phyloP scores from a whole-genome alignment of 2,329 filamentous ascomycete genomes.

The Hypoxylon sp. region DNA sequence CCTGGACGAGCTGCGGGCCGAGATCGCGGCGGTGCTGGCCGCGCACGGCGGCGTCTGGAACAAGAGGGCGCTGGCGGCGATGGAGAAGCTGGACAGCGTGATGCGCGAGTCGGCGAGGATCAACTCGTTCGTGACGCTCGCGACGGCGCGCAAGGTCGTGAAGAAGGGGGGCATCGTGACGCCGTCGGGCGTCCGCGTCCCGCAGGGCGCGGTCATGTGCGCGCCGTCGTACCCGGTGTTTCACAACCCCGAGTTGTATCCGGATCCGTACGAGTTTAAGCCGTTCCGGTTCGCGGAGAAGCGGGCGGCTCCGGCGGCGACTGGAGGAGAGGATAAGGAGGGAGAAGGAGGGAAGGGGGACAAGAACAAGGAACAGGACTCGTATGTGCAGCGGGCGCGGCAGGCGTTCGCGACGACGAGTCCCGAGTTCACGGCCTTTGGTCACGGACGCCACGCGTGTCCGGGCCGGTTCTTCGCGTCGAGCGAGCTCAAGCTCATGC shows the following conservation, averaged over 20 bases:
- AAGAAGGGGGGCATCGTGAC: slow-evolving; percentile 48
- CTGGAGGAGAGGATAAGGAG: background rate
- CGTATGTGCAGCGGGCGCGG: slow-evolving; percentile 40
- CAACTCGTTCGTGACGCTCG: slow-evolving; percentile 50
- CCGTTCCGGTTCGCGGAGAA: slow-evolving; percentile 45
- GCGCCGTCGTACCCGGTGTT: slow-evolving; percentile 50
- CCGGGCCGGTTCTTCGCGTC: slow-evolving; percentile 56
- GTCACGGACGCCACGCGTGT: slow-evolving; percentile 55
- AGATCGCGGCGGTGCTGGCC: slow-evolving; percentile 53
- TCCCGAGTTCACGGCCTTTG: slow-evolving; percentile 52
- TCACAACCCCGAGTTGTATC: slow-evolving; percentile 59
- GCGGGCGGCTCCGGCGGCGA: background rate
- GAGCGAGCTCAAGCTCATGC: slow-evolving; percentile 52
- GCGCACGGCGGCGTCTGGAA: slow-evolving; percentile 49
- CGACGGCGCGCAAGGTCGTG: slow-evolving; percentile 44
- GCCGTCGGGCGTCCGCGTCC: slow-evolving; percentile 52
- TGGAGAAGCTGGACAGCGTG: slow-evolving; percentile 56
- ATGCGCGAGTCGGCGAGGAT: slow-evolving; percentile 56
- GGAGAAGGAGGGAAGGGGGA: slow-evolving; percentile 4
- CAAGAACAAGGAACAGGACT: background rate
- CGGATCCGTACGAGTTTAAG: slow-evolving; percentile 53
- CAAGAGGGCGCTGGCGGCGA: slow-evolving; percentile 50
- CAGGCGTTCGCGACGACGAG: slow-evolving; percentile 49
- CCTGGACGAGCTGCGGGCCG: slow-evolving; percentile 58
- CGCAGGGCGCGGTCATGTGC: slow-evolving; percentile 44